phyloP scores from a whole-genome alignment of 2,329 filamentous ascomycete species.

The Diaporthe citri region DNA sequence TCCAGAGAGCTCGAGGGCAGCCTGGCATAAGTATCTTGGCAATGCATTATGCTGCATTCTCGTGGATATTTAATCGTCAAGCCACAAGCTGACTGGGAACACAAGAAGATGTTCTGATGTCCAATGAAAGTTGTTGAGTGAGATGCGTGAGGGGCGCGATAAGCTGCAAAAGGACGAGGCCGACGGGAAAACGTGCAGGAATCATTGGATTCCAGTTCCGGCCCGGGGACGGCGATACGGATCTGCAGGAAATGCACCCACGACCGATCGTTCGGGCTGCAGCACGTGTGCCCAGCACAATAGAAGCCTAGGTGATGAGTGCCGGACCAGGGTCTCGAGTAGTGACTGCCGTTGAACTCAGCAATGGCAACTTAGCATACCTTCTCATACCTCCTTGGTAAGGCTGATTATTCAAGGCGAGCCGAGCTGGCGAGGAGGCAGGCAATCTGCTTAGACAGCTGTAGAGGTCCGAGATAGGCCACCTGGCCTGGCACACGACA shows the following conservation, averaged over 20 bases:
- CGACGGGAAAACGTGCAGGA: constrained; percentile 36
- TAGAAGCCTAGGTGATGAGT: background rate
- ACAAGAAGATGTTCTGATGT: background rate
- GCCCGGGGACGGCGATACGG: constrained; percentile 1
- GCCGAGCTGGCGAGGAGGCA: background rate
- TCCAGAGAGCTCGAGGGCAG: background rate
- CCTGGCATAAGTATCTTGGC: background rate
- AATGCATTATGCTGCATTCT: background rate
- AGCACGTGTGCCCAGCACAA: constrained; percentile 3
- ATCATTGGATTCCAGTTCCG: constrained; percentile 32
- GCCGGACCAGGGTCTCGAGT: background rate
- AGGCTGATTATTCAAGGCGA: background rate
- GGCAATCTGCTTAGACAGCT: too few relatives aligned
- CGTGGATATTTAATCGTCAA: background rate
- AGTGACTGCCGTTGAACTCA: background rate
- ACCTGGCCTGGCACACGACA: too few relatives aligned
- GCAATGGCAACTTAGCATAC: background rate
- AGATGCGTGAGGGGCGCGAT: constrained; percentile 22
- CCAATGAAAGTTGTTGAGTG: background rate
- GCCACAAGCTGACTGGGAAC: background rate
- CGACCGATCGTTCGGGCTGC: background rate
- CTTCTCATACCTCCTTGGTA: background rate
- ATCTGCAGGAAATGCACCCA: constrained; percentile 7
- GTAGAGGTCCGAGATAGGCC: too few relatives aligned
- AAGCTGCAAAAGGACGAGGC: background rate